These are phyloP conservation scores for Friedmanniomyces endolithicus DNA, from an alignment of 495 filamentous ascomycete genomes.

Conservation along the genomic window DNA sequence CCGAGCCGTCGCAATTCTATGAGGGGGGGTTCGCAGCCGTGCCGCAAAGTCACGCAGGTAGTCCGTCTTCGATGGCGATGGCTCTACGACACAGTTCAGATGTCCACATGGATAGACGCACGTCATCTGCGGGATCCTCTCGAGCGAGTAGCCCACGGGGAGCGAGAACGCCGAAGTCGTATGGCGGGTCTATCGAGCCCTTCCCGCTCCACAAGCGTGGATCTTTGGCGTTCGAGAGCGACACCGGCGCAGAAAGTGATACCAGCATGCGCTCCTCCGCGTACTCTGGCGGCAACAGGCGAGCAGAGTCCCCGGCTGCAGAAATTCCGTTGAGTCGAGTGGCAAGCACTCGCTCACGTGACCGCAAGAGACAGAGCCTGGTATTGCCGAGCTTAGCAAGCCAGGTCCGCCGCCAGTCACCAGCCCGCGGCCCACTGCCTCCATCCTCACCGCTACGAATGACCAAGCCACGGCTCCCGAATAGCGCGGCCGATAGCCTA, in stretches of 20 bases:
- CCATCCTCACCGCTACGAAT: constrained; percentile 83
- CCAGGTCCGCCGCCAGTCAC: constrained; percentile 76
- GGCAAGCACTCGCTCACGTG: constrained; percentile 46
- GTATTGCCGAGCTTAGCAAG: constrained; percentile 52
- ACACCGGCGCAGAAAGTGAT: constrained; percentile 69
- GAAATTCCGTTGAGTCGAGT: constrained; percentile 62
- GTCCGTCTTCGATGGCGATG: constrained; percentile 43
- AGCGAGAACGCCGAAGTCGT: constrained; percentile 59
- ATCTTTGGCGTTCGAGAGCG: constrained; percentile 64
- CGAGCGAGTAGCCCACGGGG: constrained; percentile 75
- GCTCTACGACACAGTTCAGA: constrained; percentile 41
- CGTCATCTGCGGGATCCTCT: constrained; percentile 53
- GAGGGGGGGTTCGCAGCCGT: constrained; percentile 24
- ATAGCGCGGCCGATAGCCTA: constrained; percentile 52
- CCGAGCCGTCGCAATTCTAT: constrained; percentile 19
- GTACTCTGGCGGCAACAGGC: constrained; percentile 35
- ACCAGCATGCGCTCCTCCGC: constrained; percentile 69
- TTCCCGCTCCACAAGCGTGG: constrained; percentile 42
- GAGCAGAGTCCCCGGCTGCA: constrained; percentile 83
- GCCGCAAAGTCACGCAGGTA: constrained; percentile 26
- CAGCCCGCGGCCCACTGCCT: constrained; percentile 50
- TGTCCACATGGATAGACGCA: constrained; percentile 31
- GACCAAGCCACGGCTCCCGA: constrained; percentile 69
- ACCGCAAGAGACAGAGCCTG: constrained; percentile 72
- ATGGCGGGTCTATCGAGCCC: constrained; percentile 3